Percentiles rank a stretch among this genome's conserved stretches.
phyloP scores from a whole-genome alignment of 352 stramenopile genomes.

The Phytophthora pisi region DNA sequence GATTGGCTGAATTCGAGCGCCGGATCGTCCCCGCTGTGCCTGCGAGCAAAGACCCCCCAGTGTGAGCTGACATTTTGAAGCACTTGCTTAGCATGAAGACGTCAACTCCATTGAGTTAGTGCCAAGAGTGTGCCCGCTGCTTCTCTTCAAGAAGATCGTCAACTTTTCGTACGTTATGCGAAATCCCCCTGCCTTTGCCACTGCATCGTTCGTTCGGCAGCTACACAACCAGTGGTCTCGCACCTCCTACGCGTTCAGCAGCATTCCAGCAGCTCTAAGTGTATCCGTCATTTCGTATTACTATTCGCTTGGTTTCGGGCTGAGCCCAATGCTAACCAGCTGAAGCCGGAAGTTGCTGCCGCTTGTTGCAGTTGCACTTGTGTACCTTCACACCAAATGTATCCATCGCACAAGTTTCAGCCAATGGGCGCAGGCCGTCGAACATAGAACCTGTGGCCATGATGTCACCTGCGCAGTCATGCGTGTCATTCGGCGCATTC shows the following conservation, averaged over 20 bases:
- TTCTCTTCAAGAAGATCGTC: too few species aligned
- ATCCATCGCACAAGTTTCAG: constrained; percentile 20
- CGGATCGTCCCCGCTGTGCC: not conserved
- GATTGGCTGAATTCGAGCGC: constrained; percentile 17
- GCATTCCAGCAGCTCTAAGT: too few species aligned
- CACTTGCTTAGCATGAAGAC: too few species aligned
- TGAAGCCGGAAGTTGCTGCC: constrained; percentile 34
- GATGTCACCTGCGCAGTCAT: not conserved
- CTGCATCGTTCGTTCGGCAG: too few species aligned
- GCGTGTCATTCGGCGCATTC: constrained; percentile 37
- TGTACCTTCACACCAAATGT: constrained; percentile 8
- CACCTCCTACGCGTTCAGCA: too few species aligned
- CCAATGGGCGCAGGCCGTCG: constrained; percentile 38
- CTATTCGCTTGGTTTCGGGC: not conserved
- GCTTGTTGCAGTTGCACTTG: constrained; percentile 23
- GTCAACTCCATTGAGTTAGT: too few species aligned
- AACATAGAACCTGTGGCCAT: constrained; percentile 30
- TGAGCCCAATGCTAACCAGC: not conserved
- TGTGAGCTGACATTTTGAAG: too few species aligned
- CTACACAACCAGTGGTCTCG: too few species aligned
- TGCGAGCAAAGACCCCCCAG: too few species aligned
- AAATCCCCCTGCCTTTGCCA: too few species aligned
- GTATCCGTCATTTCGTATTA: not conserved
- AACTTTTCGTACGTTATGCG: too few species aligned
- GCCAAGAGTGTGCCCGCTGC: too few species aligned